Evolutionary conservation across 768 basidiomycete species (phyloP).

Genomic region (Boletus barrowsii): DNA sequence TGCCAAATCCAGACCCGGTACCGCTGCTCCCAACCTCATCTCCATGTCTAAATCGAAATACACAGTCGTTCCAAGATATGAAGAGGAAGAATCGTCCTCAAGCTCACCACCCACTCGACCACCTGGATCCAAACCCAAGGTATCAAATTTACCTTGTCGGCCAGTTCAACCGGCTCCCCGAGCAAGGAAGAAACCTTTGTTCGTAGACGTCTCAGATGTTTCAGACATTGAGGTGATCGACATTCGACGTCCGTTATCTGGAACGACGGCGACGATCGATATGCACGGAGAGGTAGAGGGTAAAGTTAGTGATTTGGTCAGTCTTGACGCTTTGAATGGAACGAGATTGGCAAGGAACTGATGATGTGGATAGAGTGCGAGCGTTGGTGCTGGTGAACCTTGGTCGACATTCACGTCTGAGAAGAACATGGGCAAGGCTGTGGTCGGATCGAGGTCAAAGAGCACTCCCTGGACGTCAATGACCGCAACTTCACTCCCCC

Average conservation of each 20-base stretch:
- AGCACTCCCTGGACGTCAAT: not conserved
- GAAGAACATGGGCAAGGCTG: not conserved
- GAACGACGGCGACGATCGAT: not conserved
- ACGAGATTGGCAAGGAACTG: not conserved
- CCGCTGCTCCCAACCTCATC: not conserved
- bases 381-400: not conserved
- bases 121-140: not conserved
- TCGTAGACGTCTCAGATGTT: slow-evolving; percentile 26
- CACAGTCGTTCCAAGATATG: not conserved
- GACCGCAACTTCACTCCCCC: not conserved
- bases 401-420: not conserved
- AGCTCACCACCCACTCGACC: not conserved
- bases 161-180: not conserved
- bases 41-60: not conserved
- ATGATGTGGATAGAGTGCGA: slow-evolving; percentile 7
- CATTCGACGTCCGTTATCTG: not conserved
- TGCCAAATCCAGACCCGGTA: slow-evolving; percentile 3
- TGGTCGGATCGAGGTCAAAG: not conserved
- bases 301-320: slow-evolving; percentile 2
- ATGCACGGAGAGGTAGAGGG: not conserved
- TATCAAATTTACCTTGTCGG: not conserved
- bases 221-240: slow-evolving; percentile 20
- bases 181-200: slow-evolving; percentile 14
- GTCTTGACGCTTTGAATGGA: not conserved
- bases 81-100: slow-evolving; percentile 13